phyloP scores from a whole-genome alignment of 768 basidiomycete species.

The Sporobolomyces roseus region DNA sequence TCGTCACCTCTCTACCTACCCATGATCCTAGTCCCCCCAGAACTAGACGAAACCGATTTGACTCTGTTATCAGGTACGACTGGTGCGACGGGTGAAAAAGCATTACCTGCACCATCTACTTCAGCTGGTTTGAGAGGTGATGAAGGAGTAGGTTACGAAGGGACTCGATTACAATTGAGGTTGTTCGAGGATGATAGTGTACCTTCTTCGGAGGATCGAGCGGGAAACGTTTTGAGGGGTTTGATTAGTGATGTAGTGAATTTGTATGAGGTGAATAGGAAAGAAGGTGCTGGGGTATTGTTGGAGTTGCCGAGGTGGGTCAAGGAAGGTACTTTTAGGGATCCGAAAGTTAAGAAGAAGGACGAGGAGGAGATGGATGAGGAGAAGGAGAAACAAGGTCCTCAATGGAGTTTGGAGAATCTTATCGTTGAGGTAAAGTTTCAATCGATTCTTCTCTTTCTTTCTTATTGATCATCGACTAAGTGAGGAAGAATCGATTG shows the following conservation, averaged over 20 bases:
- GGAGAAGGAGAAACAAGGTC: constrained; percentile 51
- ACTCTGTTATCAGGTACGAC: constrained; percentile 2
- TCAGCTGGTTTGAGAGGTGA: constrained; percentile 58
- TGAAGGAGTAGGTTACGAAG: constrained; percentile 52
- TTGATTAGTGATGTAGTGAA: constrained; percentile 71
- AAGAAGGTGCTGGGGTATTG: constrained; percentile 83
- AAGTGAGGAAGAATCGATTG: neutral
- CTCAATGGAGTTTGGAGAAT: constrained; percentile 84
- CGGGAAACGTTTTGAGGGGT: constrained; percentile 58
- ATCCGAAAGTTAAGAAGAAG: constrained; percentile 10
- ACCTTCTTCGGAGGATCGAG: constrained; percentile 28
- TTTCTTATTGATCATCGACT: neutral
- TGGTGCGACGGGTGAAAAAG: neutral
- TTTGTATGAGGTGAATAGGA: constrained; percentile 92
- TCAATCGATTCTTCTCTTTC: neutral
- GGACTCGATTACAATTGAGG: constrained; percentile 48
- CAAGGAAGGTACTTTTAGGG: constrained; percentile 73
- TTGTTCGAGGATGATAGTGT: constrained; percentile 56
- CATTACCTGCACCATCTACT: constrained; percentile 10
- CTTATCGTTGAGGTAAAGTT: constrained; percentile 71
- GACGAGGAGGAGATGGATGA: constrained; percentile 47
- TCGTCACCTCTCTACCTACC: constrained; percentile 64
- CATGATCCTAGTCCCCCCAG: constrained; percentile 77
- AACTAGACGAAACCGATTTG: constrained; percentile 72
- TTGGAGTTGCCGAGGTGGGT: constrained; percentile 84